Percentiles rank a stretch among this genome's conserved stretches.
These are phyloP conservation scores for Mercurialis annua DNA, from an alignment of 345 rosid genomes.

Conservation along the genomic window DNA sequence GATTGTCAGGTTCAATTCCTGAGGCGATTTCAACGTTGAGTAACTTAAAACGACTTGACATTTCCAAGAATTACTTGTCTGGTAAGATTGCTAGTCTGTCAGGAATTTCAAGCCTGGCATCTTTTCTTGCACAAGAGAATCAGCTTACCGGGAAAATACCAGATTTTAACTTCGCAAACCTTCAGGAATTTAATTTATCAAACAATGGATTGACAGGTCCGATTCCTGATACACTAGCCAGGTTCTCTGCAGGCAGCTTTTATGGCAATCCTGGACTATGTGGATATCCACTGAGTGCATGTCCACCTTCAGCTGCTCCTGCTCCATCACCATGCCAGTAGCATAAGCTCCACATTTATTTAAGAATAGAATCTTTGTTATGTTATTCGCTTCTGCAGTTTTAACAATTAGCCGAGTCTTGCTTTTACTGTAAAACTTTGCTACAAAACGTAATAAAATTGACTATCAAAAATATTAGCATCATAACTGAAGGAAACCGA, in stretches of 20 bases:
- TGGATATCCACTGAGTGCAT: conserved; percentile 36
- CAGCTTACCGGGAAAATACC: conserved; percentile 39
- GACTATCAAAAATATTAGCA: no score
- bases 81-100: conserved; percentile 42
- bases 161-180: conserved; percentile 43
- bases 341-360: conserved; percentile 5
- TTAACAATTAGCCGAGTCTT: neutral
- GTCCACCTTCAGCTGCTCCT: conserved; percentile 26
- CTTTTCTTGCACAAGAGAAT: conserved; percentile 48
- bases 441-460: no score
- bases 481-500: no score
- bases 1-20: conserved; percentile 43
- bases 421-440: no score
- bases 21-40: conserved; percentile 32
- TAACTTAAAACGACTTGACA: conserved; percentile 43
- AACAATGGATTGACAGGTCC: conserved; percentile 56
- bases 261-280: conserved; percentile 46
- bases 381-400: neutral
- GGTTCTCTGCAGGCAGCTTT: conserved; percentile 39
- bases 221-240: conserved; percentile 40
- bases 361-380: neutral
- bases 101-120: conserved; percentile 34
- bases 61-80: conserved; percentile 41
- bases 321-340: conserved; percentile 15
- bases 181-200: conserved; percentile 48